A percentile compares a stretch with the other conserved stretches of the same genome.
phyloP scores from a whole-genome alignment of 2,329 filamentous ascomycete species.

The Trichoderma pleuroti region DNA sequence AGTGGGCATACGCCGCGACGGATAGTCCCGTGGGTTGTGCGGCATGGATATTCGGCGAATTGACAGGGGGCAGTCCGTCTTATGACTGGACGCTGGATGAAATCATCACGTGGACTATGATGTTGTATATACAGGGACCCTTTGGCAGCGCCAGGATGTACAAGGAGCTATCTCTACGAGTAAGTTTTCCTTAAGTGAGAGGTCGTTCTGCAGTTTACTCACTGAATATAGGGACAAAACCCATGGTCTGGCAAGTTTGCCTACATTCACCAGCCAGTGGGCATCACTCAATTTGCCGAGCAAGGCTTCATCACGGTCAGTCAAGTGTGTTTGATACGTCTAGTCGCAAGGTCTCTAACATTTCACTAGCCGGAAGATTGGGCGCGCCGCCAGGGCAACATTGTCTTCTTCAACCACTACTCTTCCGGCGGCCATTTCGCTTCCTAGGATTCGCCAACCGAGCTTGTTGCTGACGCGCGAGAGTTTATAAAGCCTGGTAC shows the following conservation, averaged over 20 bases:
- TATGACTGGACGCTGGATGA: neutral
- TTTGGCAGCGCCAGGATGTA: neutral
- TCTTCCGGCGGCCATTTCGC: neutral
- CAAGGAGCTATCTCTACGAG: neutral
- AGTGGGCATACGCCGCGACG: neutral
- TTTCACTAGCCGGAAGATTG: neutral
- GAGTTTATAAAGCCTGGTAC: neutral
- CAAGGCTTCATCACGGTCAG: neutral
- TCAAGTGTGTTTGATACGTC: neutral
- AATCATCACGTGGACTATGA: neutral
- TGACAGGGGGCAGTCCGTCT: neutral
- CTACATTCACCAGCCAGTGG: neutral
- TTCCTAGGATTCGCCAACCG: neutral
- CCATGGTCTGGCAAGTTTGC: slow-evolving; percentile 1
- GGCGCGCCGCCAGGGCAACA: neutral
- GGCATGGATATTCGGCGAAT: neutral
- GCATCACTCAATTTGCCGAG: neutral
- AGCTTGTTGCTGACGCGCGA: neutral
- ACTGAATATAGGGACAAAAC: neutral
- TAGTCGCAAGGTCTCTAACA: neutral
- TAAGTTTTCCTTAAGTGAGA: neutral
- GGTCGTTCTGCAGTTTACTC: accelerated
- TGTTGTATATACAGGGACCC: neutral
- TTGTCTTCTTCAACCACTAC: neutral
- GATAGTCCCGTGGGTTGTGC: neutral